Evolutionary conservation across 2,329 filamentous ascomycete species (phyloP), one percentile per base, ranked within the genome.

Genomic region (Trichoderma gracile): DNA sequence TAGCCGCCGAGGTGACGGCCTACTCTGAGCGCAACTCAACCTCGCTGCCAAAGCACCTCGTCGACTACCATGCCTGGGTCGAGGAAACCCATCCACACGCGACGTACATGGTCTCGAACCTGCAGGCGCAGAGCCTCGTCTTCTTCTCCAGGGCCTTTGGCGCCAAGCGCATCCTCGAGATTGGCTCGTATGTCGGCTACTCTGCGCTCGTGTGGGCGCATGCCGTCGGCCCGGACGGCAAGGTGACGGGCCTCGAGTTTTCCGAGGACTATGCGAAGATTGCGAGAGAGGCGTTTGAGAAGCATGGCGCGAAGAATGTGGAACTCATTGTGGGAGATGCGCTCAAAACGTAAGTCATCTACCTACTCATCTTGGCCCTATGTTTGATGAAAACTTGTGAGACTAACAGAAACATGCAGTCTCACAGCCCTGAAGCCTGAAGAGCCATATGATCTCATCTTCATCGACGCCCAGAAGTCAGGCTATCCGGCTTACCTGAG

Each of bases 401-500:
- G 46, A 43, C 40, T 64, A 27, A 64, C 61, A 27, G 15, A 19
- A 19, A 53, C 33, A 38, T 38, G 12, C 33, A 78, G 76, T 2
- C 72, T 78, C 10, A 69, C 71, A 7, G 63, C 69, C n/a, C 74
- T 80, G 4, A 70, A 73, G 15, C 72, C 73, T 5, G 69, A 71
- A 2, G 75, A 79, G 70, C 79, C 81, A 0, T 83, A 79, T 67
- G 81, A 82, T 69, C 71, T 82, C 27, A 74, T 83, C 69, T 83
- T 83, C 70, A 78, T 82, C 67, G 81, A 82, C 67, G 81, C 81
- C 21, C 76, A 83, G 62, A 83, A 83, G 71, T 73, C 75, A 2
- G 80, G 78, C 42, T 82, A 83, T 67, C 79, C 79, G 0, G 67
- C 67, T 9, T 83, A 82, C 69, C 76, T 83, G 27, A 64, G 71